Evolutionary conservation across 805 yeast species (phyloP).

Genomic region (Wickerhamomyces bovis): DNA sequence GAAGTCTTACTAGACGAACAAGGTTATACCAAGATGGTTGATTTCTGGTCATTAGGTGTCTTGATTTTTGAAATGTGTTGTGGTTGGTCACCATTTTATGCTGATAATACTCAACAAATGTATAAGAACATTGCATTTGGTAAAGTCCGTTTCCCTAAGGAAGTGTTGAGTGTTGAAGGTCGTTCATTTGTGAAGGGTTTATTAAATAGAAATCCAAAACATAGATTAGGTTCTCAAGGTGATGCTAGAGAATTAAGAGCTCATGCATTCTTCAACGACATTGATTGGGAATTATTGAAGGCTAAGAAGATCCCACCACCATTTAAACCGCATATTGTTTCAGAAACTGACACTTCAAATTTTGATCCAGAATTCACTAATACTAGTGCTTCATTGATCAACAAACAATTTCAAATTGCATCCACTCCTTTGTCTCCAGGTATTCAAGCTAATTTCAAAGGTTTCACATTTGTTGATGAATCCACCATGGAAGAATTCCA

Average conservation of each 20-base stretch:
- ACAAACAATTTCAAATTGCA: conserved; percentile 49
- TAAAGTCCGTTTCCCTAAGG: conserved; percentile 95
- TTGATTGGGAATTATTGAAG: conserved; percentile 80
- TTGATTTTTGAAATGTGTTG: conserved; percentile 98
- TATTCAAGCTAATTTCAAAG: conserved; percentile 92
- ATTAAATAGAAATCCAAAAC: conserved; percentile 91
- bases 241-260: conserved; percentile 91
- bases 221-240: conserved; percentile 83
- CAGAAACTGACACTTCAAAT: conserved; percentile 92
- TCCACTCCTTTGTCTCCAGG: conserved; percentile 88
- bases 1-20: conserved; percentile 92
- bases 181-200: conserved; percentile 93
- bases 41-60: conserved; percentile 97
- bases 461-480: conserved; percentile 94
- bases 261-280: conserved; percentile 86
- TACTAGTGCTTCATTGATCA: conserved; percentile 79
- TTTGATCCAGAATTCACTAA: conserved; percentile 97
- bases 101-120: conserved; percentile 98
- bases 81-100: conserved; percentile 99
- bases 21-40: conserved; percentile 98
- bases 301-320: conserved; percentile 92
- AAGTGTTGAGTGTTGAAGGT: conserved; percentile 88
- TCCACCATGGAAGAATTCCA: conserved; percentile 87
- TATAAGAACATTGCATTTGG: conserved; percentile 98
- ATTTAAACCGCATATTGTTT: conserved; percentile 85